Evolutionary conservation across 2,329 filamentous ascomycete genomes (phyloP).

Genomic region (Aspergillus fumigatus): DNA sequence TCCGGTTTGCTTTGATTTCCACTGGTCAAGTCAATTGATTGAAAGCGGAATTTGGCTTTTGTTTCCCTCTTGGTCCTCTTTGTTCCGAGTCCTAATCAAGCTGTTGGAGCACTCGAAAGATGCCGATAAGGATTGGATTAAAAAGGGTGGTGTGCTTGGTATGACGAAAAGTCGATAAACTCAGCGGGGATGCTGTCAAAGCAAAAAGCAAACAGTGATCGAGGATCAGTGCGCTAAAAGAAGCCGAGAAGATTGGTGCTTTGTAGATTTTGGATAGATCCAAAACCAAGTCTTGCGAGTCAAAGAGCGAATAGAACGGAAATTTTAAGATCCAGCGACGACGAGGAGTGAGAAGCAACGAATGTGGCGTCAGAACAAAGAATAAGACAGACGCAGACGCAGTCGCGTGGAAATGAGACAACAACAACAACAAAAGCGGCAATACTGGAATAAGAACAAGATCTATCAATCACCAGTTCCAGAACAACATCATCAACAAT

Average conservation of each 20-base stretch:
- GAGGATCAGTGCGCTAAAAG: not conserved
- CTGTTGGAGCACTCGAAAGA: not conserved
- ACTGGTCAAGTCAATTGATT: not conserved
- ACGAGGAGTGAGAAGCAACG: not conserved
- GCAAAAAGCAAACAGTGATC: not conserved
- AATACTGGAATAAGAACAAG: not conserved
- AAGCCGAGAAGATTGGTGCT: not conserved
- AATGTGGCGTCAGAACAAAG: not conserved
- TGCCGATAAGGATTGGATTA: not conserved
- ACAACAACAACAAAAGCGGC: not conserved
- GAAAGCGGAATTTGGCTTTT: not conserved
- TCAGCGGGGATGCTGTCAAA: not conserved
- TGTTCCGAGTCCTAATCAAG: not conserved
- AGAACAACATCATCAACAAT: not conserved
- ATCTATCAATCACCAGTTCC: not conserved
- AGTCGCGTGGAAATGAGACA: not conserved
- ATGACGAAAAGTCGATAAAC: not conserved
- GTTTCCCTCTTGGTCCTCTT: not conserved
- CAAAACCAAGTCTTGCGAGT: not conserved
- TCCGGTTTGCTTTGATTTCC: not conserved
- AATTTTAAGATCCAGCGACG: not conserved
- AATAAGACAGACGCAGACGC: not conserved
- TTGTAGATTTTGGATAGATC: slow-evolving; percentile 1
- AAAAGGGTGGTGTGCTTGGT: not conserved
- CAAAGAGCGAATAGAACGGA: not conserved